phyloP scores from a whole-genome alignment of 371 early-diverging fungal species.

The Funneliformis caledonium region DNA sequence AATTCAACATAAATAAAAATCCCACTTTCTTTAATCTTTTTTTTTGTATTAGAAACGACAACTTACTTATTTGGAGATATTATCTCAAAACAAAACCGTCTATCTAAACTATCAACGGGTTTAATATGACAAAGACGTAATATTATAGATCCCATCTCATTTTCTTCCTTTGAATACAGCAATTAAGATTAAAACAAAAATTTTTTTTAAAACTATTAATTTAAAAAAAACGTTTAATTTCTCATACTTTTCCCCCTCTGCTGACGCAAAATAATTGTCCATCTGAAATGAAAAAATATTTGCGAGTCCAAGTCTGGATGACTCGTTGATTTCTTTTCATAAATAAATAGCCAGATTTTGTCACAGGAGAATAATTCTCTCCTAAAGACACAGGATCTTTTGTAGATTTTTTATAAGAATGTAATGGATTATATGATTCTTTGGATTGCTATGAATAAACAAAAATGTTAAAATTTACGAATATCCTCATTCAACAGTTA shows the following conservation, averaged over 20 bases:
- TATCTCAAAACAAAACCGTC: conserved; percentile 84
- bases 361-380: not conserved
- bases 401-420: conserved; percentile 42
- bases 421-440: conserved; percentile 49
- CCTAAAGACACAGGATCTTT: not conserved
- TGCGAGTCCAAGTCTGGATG: conserved; percentile 74
- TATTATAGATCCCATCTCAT: conserved; percentile 59
- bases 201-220: not conserved
- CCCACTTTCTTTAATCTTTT: not conserved
- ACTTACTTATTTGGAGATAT: conserved; percentile 75
- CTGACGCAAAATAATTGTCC: conserved; percentile 61
- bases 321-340: conserved; percentile 71
- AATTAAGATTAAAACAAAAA: not conserved
- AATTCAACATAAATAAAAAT: too few species aligned
- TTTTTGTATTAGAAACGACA: not conserved
- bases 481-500: not conserved
- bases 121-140: conserved; percentile 82
- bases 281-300: conserved; percentile 72
- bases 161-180: conserved; percentile 43
- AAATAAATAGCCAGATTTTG: conserved; percentile 76
- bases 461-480: not conserved
- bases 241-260: conserved; percentile 54
- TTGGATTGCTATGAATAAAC: conserved; percentile 43
- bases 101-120: conserved; percentile 65
- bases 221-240: not conserved